phyloP scores from a whole-genome alignment of 768 basidiomycete genomes.

The Naganishia friedmannii region DNA sequence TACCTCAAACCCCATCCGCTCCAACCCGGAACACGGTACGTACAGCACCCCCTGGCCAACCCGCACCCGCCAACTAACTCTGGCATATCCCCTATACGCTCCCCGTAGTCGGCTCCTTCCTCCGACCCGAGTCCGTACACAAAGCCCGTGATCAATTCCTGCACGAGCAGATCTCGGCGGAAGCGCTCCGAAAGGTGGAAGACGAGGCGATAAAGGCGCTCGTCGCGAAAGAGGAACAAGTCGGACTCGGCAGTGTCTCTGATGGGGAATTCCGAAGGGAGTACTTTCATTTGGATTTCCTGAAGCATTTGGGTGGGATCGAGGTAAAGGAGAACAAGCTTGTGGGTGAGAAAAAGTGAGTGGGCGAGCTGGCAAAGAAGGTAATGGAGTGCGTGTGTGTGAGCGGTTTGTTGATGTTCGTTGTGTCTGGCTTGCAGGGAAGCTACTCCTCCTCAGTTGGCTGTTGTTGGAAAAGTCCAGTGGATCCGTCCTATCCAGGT shows the following conservation, averaged over 20 bases:
- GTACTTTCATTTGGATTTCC: slow-evolving; percentile 40
- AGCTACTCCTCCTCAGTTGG: slow-evolving; percentile 31
- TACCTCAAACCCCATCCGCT: slow-evolving; percentile 23
- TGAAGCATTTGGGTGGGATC: slow-evolving; percentile 33
- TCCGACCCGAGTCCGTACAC: slow-evolving; percentile 38
- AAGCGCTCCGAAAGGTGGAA: slow-evolving; percentile 35
- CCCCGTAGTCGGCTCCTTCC: slow-evolving; percentile 43
- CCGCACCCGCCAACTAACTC: too few relatives aligned
- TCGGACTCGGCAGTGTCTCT: slow-evolving; percentile 34
- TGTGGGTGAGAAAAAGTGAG: slow-evolving; percentile 34
- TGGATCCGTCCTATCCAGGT: slow-evolving; percentile 40
- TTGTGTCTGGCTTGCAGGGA: slow-evolving; percentile 7
- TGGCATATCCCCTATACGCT: too few relatives aligned
- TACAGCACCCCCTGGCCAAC: too few relatives aligned
- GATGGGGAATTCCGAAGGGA: slow-evolving; percentile 41
- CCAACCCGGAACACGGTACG: slow-evolving; percentile 29
- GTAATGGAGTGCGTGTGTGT: too few relatives aligned
- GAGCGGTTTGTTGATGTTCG: background rate
- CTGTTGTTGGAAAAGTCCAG: slow-evolving; percentile 37
- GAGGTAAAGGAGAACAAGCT: slow-evolving; percentile 41
- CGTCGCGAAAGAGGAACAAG: slow-evolving; percentile 36
- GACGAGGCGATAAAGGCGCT: slow-evolving; percentile 37
- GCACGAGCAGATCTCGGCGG: slow-evolving; percentile 32
- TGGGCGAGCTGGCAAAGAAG: too few relatives aligned
- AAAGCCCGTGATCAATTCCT: slow-evolving; percentile 31